Base-by-base conservation (phyloP, 23 red algal genomes). In the Gracilaria vermiculophylla region DNA sequence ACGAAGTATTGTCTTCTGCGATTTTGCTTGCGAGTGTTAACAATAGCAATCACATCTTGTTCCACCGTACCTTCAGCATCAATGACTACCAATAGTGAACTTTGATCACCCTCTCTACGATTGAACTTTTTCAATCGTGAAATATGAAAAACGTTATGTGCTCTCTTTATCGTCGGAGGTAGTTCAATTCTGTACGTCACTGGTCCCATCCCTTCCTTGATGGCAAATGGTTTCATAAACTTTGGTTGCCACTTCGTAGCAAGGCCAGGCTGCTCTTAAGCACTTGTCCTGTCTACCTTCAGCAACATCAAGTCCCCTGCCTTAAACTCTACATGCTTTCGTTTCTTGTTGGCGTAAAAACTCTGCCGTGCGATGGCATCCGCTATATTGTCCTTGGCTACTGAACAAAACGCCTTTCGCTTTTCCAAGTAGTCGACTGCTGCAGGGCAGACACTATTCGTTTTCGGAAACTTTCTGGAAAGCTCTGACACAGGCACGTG, bases 31-130 rank as follows among this genome's bases (percentile, higher is more conserved):
- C 57, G 28, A 7, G 5, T 42, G 10, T 55, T 64, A 19, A 86
- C 20, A 42, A 73, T 86, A 39, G 5, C 49, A 21, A 44, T 43
- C 2, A 86, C 58, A 27, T 55, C 82, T 86, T 86, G 62, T 45
- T 86, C 82, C 28, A 72, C 58, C 33, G 82, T 73, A 53, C 82
- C 82, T 43, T 86, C 82, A 5, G 82, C 65, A 60, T 86, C 82
- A 72, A 86, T 75, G 8, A 86, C 29, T 31, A 86, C 41, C 20
- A 16, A 48, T 44, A 85, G 35, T 3, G 56, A 42, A 39, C 19
- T 35, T 15, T 24, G 13, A 65, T 62, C 56, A 62, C 56, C 56
- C 20, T 62, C 56, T 27, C 20, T 62, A 6, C 56, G 8, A 62
- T 62, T 62, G 56, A 62, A 62, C 20, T 35, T 49, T 50, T 41